These are phyloP conservation scores for Glycine tomentella DNA, from an alignment of 306 rosid genomes.

Conservation along the genomic window DNA sequence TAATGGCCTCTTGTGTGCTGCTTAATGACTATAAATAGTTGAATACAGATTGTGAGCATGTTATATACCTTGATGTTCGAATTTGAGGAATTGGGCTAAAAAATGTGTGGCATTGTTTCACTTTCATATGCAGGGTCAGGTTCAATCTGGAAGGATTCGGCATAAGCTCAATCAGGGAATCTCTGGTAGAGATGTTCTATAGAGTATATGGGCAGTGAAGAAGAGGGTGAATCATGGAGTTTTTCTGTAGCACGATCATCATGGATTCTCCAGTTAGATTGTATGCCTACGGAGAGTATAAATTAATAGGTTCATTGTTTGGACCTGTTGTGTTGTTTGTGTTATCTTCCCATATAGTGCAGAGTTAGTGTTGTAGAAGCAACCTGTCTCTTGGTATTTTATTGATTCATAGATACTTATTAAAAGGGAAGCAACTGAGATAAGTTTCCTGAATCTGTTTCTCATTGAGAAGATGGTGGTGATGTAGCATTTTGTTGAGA, in stretches of 20 bases:
- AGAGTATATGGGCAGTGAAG: slow-evolving; percentile 37
- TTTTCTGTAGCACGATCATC: slow-evolving; percentile 44
- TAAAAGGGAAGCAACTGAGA: slow-evolving; percentile 42
- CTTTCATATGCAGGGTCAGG: slow-evolving; percentile 60
- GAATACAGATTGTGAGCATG: not conserved
- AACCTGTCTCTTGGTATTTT: slow-evolving; percentile 46
- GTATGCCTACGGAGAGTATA: slow-evolving; percentile 51
- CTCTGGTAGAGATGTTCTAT: slow-evolving; percentile 59
- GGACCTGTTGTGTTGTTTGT: slow-evolving; percentile 53
- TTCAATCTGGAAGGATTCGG: slow-evolving; percentile 44
- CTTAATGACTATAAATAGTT: slow-evolving; percentile 16
- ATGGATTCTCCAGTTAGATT: slow-evolving; percentile 52
- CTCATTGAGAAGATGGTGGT: slow-evolving; percentile 25
- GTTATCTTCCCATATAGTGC: slow-evolving; percentile 51
- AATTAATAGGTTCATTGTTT: slow-evolving; percentile 50
- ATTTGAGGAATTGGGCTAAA: slow-evolving; percentile 23
- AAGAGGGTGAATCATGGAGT: slow-evolving; percentile 26
- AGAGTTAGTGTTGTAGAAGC: slow-evolving; percentile 55
- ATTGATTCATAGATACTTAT: slow-evolving; percentile 23
- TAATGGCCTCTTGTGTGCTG: not conserved
- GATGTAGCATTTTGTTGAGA: slow-evolving; percentile 44
- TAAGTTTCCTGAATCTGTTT: slow-evolving; percentile 38
- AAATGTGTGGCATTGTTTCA: not conserved
- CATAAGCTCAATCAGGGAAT: slow-evolving; percentile 41
- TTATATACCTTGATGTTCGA: not conserved